Conservation (phyloP, 768 basidiomycete species). For the Lepiota subincarnata region DNA sequence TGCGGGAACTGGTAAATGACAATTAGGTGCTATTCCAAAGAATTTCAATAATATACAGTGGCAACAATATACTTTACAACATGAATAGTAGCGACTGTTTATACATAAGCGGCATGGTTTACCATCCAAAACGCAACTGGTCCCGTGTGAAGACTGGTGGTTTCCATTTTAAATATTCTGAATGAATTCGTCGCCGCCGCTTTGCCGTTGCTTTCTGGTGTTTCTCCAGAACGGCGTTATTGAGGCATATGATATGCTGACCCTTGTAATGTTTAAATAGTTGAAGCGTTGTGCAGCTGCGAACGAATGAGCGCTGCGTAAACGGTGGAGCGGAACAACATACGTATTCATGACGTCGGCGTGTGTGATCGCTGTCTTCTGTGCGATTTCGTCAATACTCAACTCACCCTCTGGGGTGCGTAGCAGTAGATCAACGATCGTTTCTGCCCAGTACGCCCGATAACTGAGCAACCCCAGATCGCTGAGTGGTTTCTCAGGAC, state of each 20-base stretch:
- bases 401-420: slow-evolving; percentile 72
- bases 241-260: slow-evolving; percentile 88
- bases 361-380: slow-evolving; percentile 92
- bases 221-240: slow-evolving; percentile 87
- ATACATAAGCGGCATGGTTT: slow-evolving; percentile 19
- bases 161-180: slow-evolving; percentile 86
- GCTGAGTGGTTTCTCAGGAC: slow-evolving; percentile 95
- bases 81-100: slow-evolving; percentile 11
- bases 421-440: slow-evolving; percentile 86
- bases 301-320: slow-evolving; percentile 9
- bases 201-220: slow-evolving; percentile 83
- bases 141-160: slow-evolving; percentile 91
- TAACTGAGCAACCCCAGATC: slow-evolving; percentile 93
- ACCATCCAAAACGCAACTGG: slow-evolving; percentile 76
- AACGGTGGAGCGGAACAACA: slow-evolving; percentile 29
- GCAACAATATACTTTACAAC: slow-evolving; percentile 13
- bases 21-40: not conserved
- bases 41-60: slow-evolving; percentile 4
- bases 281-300: slow-evolving; percentile 90
- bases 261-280: slow-evolving; percentile 96
- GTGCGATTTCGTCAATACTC: slow-evolving; percentile 95
- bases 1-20: not conserved
- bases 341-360: slow-evolving; percentile 98
- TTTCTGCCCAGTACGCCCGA: slow-evolving; percentile 96
- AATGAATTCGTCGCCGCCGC: slow-evolving; percentile 70